Base-by-base conservation (phyloP, 2,329 filamentous ascomycete genomes). In the Pezicula neosporulosa region DNA sequence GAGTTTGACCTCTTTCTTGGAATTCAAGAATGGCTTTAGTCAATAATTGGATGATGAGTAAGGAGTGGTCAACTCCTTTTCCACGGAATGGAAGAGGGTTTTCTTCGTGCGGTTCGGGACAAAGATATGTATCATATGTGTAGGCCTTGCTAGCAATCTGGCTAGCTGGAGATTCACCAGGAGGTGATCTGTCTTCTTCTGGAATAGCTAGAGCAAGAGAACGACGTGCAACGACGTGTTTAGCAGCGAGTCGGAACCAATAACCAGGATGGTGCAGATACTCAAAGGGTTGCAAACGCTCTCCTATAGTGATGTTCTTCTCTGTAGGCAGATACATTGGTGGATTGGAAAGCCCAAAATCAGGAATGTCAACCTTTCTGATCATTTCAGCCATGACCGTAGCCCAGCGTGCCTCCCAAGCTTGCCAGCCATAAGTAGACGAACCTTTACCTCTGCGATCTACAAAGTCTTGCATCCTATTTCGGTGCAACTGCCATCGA, bases 371-470 rank as follows among this genome's bases (percentile, higher is more conserved):
- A 24, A 76, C 71, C 55, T 75, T 79, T 54, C 82, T 76, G 16
- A 85, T 76, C 55, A 85, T 63, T 42, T 81, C 74, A 2, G 81
- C 82, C 83, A 86, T 86, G 12, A 83, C 71, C 19, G 72, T 73
- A 15, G 81, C 77, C 83, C 83, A 86, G 50, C 89, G 81, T 38
- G 89, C 85, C 70, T 96, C 88, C 92, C 93, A 99, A 2, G 93
- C 92, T 63, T 90, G 82, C 89, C 92, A 97, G 6, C 90, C 90
- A 67, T 97, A 97, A 58, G 90, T 96, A 30, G 84, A 82, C 3
- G 89, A 91, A 1, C 93, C 93, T 60, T 89, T 89, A 4, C 91
- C 92, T 59, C 87, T 84, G 16, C 89, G 81, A 63, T 96, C 90
- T 15, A 97, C 76, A 48, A 97, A 81, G 60, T 90, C 87, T 50